Base-by-base conservation (phyloP, 306 rosid genomes). In the Delonix regia region DNA sequence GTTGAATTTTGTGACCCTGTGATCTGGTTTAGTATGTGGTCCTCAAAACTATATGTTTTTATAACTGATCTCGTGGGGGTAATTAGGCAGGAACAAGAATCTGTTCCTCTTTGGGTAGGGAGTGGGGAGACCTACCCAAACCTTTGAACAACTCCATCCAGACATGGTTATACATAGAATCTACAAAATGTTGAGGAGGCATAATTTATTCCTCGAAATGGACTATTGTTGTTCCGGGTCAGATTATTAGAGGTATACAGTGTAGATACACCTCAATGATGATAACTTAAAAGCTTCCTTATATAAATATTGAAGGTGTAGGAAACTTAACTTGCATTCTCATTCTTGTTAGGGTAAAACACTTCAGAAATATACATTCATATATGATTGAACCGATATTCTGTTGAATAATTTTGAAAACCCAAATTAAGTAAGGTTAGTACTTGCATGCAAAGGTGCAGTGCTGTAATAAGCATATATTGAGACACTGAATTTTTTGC, bases 51-150 rank as follows among this genome's bases (percentile, higher is more conserved):
- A 10, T 36, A 56, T 22, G 64, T 65, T 53, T 75, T 59, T 27
- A 19, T 85, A 84, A 71, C 78, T 76, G 74, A 74, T 70, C 83
- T 66, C 42, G 82, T 84, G 87, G 88, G 84, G 88, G 83, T 81
- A 66, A 13, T 57, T 57, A 51, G 78, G 48, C 57, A 63, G 76
- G 71, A 80, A 80, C 76, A 80, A 80, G 89, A 86, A 86, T 85
- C 61, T 85, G 76, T 76, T 85, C 82, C 80, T 72, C 68, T 77
- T 80, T 71, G 76, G 94, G 83, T 76, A 72, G 88, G 86, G 82
- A 71, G 82, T 76, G 65, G 89, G 85, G 83, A 71, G 66, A 92
- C 93, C 97, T 89, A 83, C 91, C 80, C 88, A 83, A 80, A 82
- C 75, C 80, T 73, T 67, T 65, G 80, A 90, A 87, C 91, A 21